Base-by-base conservation (phyloP, 2,329 filamentous ascomycete genomes). In the Chalara sp. region DNA sequence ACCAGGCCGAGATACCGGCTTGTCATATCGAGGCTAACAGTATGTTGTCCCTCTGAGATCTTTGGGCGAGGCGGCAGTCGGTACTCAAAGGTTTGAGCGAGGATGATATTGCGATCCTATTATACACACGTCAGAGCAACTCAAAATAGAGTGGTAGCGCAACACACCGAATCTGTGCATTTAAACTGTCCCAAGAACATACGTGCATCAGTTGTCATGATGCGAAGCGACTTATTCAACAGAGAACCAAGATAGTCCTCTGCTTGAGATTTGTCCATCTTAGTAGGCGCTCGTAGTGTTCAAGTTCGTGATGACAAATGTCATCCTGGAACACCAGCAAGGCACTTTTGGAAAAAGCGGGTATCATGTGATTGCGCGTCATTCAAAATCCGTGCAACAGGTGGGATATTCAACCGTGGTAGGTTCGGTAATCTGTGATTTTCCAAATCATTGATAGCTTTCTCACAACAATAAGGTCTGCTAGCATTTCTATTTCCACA, bases 171-270 rank as follows among this genome's bases (percentile, higher is more conserved):
- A 73, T 99, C 93, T 32, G 91, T 96, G 73, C 93, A 99, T 70
- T 95, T 96, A 71, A 99, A 87, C 56, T 83, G 78, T 21, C 93
- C 93, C 50, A 90, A 81, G 68, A 97, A 99, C 67, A 96, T 83
- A 53, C 93, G 87, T 12, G 81, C 82, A 66, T 97, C 92, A 5
- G 83, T 87, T 11, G 86, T 88, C 61, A 87, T 80, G 49, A 97
- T 73, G 52, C 90, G 84, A 33, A 97, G 72, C 39, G 81, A 87
- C 67, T 88, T 88, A 67, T 87, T 87, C 48, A 95, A 74, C 47
- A 95, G 79, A 29, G 83, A 80, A 33, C 70, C 67, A 31, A 89
- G 74, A 62, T 79, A 87, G 42, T 67, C 63, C 51, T 72, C 70
- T 21, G 80, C 78, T 61, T 79, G 72, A 41, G 72, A 65, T 59